Evolutionary conservation across 139 green algal species (phyloP).

Genomic region (Chlamydomonas sp.): DNA sequence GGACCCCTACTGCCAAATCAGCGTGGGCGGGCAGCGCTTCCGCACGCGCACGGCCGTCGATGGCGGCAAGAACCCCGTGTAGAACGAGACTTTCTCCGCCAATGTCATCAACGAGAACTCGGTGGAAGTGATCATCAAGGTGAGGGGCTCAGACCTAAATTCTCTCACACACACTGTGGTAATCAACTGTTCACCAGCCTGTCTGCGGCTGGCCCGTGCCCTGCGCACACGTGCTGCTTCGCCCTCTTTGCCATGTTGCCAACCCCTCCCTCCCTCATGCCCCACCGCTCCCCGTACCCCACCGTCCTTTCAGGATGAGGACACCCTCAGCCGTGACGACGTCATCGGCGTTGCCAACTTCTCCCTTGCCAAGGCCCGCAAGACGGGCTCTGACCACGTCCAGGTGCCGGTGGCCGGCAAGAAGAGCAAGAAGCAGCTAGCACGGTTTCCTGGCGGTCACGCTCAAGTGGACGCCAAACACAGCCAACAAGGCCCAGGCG

Average conservation of each 20-base stretch:
- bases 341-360: not conserved
- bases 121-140: not conserved
- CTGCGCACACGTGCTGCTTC: too few relatives aligned
- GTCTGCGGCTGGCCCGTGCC: too few relatives aligned
- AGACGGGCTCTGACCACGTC: not conserved
- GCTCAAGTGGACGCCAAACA: not conserved
- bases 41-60: not conserved
- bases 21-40: not conserved
- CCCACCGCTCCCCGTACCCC: too few relatives aligned
- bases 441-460: constrained; percentile 4
- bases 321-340: not conserved
- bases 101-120: constrained; percentile 30
- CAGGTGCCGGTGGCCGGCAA: not conserved
- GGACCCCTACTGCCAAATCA: constrained; percentile 18
- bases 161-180: too few relatives aligned
- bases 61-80: constrained; percentile 16
- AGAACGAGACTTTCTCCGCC: constrained; percentile 25
- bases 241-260: too few relatives aligned
- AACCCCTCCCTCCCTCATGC: too few relatives aligned
- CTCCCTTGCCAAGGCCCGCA: not conserved
- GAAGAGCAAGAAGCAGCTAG: constrained; percentile 15
- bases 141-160: not conserved
- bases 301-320: not conserved
- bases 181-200: too few relatives aligned
- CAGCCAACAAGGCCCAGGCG: too few relatives aligned